These are phyloP conservation scores for Penicillium frequentans DNA, from an alignment of 2,329 filamentous ascomycete species.

Conservation along the genomic window DNA sequence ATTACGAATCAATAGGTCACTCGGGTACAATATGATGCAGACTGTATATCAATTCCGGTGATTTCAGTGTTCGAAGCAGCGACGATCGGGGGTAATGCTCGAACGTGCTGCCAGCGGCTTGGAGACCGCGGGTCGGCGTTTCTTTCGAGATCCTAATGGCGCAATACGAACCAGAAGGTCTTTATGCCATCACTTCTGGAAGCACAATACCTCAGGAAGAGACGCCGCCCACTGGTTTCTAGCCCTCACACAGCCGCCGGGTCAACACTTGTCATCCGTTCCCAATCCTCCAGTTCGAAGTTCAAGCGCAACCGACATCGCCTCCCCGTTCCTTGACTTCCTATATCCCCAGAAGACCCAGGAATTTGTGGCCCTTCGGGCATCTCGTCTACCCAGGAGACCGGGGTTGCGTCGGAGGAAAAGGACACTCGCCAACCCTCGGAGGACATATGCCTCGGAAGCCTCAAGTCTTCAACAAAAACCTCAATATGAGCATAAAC, in stretches of 20 bases:
- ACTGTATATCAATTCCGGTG: slow-evolving; percentile 21
- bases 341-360: slow-evolving; percentile 38
- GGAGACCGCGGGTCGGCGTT: slow-evolving; percentile 50
- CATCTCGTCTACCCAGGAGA: slow-evolving; percentile 24
- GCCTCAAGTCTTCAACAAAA: slow-evolving; percentile 10
- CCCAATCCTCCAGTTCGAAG: slow-evolving; percentile 9
- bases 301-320: slow-evolving; percentile 17
- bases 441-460: slow-evolving; percentile 29
- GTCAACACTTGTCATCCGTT: slow-evolving; percentile 17
- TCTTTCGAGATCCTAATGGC: slow-evolving; percentile 42
- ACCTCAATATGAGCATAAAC: background rate
- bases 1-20: background rate
- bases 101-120: slow-evolving; percentile 52
- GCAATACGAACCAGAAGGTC: slow-evolving; percentile 37
- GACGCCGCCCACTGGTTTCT: slow-evolving; percentile 37
- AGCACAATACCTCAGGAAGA: slow-evolving; percentile 28
- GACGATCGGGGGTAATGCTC: slow-evolving; percentile 48
- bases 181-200: slow-evolving; percentile 40
- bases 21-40: slow-evolving; percentile 29
- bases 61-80: slow-evolving; percentile 27
- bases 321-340: slow-evolving; percentile 38
- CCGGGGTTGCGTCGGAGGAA: slow-evolving; percentile 29
- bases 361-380: slow-evolving; percentile 20
- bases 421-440: slow-evolving; percentile 18
- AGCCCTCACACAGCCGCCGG: slow-evolving; percentile 27